phyloP scores from a whole-genome alignment of 208 protist species.

The Leishmania lainsoni region DNA sequence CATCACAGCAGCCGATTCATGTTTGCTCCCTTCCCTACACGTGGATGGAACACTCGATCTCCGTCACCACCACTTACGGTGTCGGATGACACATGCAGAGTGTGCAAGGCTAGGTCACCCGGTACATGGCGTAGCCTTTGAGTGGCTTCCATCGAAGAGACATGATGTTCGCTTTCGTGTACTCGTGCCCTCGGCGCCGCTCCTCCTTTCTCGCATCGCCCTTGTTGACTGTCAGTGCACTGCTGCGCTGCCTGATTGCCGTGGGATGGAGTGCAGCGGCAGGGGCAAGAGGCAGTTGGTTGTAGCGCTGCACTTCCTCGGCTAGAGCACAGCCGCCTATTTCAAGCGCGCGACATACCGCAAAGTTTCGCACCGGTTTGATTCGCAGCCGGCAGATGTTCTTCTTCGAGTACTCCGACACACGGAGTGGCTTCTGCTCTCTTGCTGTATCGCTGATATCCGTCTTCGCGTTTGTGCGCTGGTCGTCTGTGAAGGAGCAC shows the following conservation, averaged over 20 bases:
- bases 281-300: neutral
- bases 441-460: neutral
- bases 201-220: neutral
- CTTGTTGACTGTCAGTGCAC: neutral
- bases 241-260: neutral
- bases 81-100: neutral
- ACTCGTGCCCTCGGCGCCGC: neutral
- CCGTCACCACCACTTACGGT: neutral
- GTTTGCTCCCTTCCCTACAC: neutral
- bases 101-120: neutral
- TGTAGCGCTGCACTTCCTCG: no score
- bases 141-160: conserved; percentile 1
- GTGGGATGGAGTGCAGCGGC: neutral
- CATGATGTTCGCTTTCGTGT: conserved; percentile 7
- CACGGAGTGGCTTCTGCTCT: neutral
- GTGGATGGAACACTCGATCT: neutral
- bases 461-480: neutral
- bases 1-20: neutral
- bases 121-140: conserved; percentile 1
- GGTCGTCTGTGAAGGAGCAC: neutral
- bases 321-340: neutral
- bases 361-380: neutral
- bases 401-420: conserved; percentile 1
- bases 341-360: neutral
- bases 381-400: conserved; percentile 1